Evolutionary conservation across 2,329 filamentous ascomycete species (phyloP).

Genomic region (Pseudogymnoascus sp.): DNA sequence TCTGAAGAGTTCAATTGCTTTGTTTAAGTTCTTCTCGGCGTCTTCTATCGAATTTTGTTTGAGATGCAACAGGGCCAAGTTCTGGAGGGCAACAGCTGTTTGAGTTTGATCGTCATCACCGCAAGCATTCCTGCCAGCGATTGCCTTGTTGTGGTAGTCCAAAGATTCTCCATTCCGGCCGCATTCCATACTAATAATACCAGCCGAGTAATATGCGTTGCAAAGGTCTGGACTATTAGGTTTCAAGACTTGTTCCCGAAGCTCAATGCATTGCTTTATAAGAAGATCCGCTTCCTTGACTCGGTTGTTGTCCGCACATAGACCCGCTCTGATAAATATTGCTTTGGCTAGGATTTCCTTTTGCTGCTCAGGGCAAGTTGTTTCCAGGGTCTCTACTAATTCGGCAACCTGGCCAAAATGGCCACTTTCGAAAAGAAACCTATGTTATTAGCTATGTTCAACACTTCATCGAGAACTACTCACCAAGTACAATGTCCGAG

Average conservation of each 20-base stretch:
- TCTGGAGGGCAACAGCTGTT: neutral
- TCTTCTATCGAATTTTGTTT: neutral
- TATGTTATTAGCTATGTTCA: neutral
- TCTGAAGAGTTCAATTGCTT: neutral
- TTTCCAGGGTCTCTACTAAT: neutral
- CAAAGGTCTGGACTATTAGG: neutral
- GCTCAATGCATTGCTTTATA: neutral
- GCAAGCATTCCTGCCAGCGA: neutral
- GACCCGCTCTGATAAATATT: neutral
- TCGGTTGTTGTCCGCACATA: neutral
- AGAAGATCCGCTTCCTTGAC: neutral
- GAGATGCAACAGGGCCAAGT: neutral
- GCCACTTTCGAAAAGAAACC: neutral
- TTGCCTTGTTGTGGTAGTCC: neutral
- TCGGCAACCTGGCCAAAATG: neutral
- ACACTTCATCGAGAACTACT: neutral
- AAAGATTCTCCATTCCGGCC: neutral
- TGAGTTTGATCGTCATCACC: neutral
- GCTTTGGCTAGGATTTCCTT: neutral
- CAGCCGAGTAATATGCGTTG: neutral
- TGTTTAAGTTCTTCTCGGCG: neutral
- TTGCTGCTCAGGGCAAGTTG: neutral
- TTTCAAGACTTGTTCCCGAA: neutral
- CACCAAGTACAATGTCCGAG: neutral
- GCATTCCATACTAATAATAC: neutral